These are phyloP conservation scores for Trichoderma atrobrunneum DNA, from an alignment of 2,329 filamentous ascomycete species.

Conservation along the genomic window DNA sequence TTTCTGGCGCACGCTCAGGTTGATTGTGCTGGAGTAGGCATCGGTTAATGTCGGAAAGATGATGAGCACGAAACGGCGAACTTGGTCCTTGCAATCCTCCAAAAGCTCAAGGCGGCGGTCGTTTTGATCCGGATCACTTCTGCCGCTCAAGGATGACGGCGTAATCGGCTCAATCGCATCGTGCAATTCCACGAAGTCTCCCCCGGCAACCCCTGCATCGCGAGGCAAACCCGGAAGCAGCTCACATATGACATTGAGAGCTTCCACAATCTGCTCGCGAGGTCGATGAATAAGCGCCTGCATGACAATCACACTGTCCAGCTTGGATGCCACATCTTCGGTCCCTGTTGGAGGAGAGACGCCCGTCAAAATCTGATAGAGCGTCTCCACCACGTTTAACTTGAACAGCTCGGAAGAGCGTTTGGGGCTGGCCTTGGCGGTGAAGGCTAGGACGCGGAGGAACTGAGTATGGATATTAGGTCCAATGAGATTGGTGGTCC, in stretches of 20 bases:
- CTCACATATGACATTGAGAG: conserved; percentile 95
- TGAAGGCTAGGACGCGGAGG: conserved; percentile 84
- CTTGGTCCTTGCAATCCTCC: conserved; percentile 77
- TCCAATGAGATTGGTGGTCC: conserved; percentile 92
- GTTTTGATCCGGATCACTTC: conserved; percentile 52
- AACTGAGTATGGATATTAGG: conserved; percentile 96
- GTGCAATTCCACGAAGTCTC: conserved; percentile 45
- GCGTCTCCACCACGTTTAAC: conserved; percentile 93
- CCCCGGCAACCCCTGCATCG: conserved; percentile 43
- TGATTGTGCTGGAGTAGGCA: conserved; percentile 96
- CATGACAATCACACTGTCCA: conserved; percentile 98
- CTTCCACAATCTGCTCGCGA: conserved; percentile 94
- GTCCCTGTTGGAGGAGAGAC: conserved; percentile 83
- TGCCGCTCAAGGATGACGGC: conserved; percentile 34
- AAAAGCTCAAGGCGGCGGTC: conserved; percentile 81
- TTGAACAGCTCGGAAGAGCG: conserved; percentile 89
- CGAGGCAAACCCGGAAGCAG: conserved; percentile 73
- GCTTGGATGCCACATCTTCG: conserved; percentile 76
- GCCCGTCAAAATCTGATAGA: conserved; percentile 95
- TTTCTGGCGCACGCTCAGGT: conserved; percentile 89
- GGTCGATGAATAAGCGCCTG: conserved; percentile 95
- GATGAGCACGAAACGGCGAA: conserved; percentile 89
- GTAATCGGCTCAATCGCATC: conserved; percentile 40
- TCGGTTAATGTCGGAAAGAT: conserved; percentile 93
- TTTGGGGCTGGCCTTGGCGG: conserved; percentile 80